phyloP scores from a whole-genome alignment of 257 asterid genomes.

The Solanum virginianum region DNA sequence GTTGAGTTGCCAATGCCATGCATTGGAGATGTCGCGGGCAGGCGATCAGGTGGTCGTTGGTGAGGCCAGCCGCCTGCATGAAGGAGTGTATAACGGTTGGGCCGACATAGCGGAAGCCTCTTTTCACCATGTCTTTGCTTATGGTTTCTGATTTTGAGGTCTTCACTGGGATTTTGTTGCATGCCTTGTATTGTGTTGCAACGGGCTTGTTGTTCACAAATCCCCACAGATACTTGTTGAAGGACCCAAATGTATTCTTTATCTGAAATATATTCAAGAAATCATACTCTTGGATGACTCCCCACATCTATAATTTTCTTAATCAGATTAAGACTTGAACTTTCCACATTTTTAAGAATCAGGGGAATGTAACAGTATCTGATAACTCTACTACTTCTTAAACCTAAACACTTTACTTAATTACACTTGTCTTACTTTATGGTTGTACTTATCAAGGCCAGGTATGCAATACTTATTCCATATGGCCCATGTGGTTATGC shows the following conservation, averaged over 20 bases:
- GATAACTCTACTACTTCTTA: neutral
- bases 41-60: constrained; percentile 66
- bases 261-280: constrained; percentile 16
- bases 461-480: neutral
- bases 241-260: constrained; percentile 38
- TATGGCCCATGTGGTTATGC: constrained; percentile 14
- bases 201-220: constrained; percentile 60
- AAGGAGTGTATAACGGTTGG: constrained; percentile 73
- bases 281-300: neutral
- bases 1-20: constrained; percentile 5
- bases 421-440: neutral
- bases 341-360: neutral
- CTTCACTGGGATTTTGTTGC: constrained; percentile 73
- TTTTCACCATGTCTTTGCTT: constrained; percentile 77
- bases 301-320: neutral
- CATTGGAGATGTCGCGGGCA: constrained; percentile 53
- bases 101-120: constrained; percentile 71
- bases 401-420: neutral
- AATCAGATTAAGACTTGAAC: neutral
- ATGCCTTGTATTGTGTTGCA: constrained; percentile 39
- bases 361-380: neutral
- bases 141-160: constrained; percentile 77
- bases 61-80: constrained; percentile 88
- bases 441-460: neutral
- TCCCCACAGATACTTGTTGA: constrained; percentile 63